These are phyloP conservation scores for Mycena vulgaris DNA, from an alignment of 768 basidiomycete species.

Conservation along the genomic window DNA sequence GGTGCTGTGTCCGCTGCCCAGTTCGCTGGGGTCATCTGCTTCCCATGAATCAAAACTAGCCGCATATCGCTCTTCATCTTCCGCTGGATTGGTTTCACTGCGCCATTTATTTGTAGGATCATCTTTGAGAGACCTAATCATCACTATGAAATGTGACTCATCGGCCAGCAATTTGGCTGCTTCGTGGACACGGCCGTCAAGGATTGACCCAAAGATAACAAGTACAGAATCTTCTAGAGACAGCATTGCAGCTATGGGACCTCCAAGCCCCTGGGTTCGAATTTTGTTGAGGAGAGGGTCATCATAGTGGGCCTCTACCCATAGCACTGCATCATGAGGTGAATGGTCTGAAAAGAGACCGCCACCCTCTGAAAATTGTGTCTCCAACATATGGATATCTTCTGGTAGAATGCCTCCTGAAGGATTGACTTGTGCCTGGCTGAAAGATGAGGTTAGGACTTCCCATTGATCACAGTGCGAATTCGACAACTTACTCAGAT, in stretches of 20 bases:
- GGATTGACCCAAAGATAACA: neutral
- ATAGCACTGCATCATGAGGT: neutral
- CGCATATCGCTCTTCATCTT: neutral
- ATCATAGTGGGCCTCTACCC: neutral
- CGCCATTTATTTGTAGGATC: neutral
- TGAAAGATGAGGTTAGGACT: too few species aligned
- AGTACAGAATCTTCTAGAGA: neutral
- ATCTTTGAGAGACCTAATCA: neutral
- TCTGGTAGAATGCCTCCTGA: neutral
- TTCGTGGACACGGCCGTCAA: neutral
- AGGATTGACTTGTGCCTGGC: neutral
- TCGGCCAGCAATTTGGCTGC: neutral
- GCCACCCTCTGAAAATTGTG: neutral
- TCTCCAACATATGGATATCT: neutral
- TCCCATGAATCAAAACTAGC: neutral
- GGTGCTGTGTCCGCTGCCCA: neutral
- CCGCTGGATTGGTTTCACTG: neutral
- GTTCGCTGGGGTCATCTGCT: neutral
- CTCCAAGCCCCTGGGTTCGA: neutral
- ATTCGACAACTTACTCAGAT: too few species aligned
- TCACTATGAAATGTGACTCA: neutral
- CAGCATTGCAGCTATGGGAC: neutral
- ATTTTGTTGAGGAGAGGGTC: neutral
- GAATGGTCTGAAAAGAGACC: neutral
- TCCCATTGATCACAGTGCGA: too few species aligned